Conservation (phyloP, 176 grass and related monocot genomes). For the Carex myosuroides region DNA sequence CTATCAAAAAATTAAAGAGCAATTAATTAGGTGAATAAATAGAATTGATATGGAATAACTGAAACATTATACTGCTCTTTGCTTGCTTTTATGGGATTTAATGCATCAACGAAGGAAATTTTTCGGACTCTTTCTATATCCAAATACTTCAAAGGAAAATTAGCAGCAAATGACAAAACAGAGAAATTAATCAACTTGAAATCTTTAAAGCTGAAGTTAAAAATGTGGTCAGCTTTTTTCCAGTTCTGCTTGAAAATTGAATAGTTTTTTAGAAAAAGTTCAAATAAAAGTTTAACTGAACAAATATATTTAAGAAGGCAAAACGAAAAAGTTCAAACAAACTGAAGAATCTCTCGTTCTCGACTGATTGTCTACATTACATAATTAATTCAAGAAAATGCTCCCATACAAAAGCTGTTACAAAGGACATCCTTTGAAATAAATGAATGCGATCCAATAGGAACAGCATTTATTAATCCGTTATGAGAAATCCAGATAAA, state of each 20-base stretch:
- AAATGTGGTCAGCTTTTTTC: background rate
- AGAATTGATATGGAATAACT: background rate
- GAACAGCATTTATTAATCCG: conserved; percentile 15
- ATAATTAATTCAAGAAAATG: background rate
- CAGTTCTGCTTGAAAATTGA: background rate
- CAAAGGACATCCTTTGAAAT: background rate
- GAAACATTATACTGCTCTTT: background rate
- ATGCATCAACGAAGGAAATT: background rate
- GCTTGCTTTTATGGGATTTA: background rate
- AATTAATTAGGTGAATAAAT: background rate
- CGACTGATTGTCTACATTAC: background rate
- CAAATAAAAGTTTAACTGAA: background rate
- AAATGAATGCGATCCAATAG: conserved; percentile 8
- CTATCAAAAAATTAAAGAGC: background rate
- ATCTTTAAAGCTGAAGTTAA: background rate
- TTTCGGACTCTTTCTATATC: background rate
- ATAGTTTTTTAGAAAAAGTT: background rate
- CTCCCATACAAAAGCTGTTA: background rate
- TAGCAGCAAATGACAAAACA: background rate
- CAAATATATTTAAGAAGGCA: background rate
- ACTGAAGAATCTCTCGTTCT: background rate
- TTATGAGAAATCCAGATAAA: background rate
- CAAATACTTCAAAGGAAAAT: background rate
- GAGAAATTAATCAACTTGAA: background rate
- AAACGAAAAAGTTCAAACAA: background rate